Evolutionary conservation across 495 filamentous ascomycete genomes (phyloP).

Genomic region (Penicillium canariense): DNA sequence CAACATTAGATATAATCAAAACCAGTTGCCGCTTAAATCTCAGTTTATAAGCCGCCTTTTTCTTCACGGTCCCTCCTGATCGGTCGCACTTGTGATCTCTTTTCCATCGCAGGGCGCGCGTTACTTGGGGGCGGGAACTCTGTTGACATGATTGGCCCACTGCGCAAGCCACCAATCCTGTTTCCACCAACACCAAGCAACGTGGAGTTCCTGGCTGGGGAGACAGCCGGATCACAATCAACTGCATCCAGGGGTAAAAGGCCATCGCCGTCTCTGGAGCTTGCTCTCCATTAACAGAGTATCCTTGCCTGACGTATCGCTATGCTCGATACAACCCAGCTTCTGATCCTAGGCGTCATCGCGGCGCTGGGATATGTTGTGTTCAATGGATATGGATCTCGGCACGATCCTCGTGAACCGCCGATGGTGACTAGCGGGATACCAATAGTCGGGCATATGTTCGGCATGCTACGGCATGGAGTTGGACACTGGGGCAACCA

Average conservation of each 20-base stretch:
- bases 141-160: background rate
- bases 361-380: slow-evolving; percentile 12
- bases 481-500: slow-evolving; percentile 29
- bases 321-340: slow-evolving; percentile 15
- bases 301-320: background rate
- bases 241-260: background rate
- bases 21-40: too few relatives aligned
- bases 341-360: slow-evolving; percentile 11
- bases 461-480: slow-evolving; percentile 40
- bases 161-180: background rate
- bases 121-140: background rate
- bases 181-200: background rate
- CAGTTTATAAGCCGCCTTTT: too few relatives aligned
- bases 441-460: slow-evolving; percentile 46
- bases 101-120: background rate
- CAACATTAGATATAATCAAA: too few relatives aligned
- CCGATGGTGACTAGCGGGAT: slow-evolving; percentile 35
- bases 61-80: too few relatives aligned
- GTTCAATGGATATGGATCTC: background rate
- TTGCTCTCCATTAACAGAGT: background rate
- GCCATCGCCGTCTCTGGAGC: background rate
- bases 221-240: background rate
- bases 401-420: slow-evolving; percentile 44
- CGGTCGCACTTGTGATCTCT: too few relatives aligned
- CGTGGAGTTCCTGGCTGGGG: background rate